Base-by-base conservation (phyloP, 495 filamentous ascomycete genomes). In the Xylaria curta region DNA sequence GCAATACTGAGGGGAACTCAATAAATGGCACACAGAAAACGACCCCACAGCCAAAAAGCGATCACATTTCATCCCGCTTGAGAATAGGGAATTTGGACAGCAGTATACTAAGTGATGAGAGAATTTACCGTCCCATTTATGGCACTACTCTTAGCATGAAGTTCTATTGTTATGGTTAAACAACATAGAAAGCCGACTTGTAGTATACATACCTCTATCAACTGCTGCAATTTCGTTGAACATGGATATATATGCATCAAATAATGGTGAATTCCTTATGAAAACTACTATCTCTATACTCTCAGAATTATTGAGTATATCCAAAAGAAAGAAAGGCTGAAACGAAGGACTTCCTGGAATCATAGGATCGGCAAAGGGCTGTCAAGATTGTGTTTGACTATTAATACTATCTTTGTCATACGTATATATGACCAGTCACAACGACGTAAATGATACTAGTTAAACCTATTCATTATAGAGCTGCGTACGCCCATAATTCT, bases 271-370 rank as follows among this genome's bases (percentile, higher is more conserved):
- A 51, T 12, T 24, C 8, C 8, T n/a, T 8, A n/a, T 47, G 19
- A n/a, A 8, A 47, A 47, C 19, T 0, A 24, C 19, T n/a, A n/a
- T 24, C 7, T 51, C 13, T 46, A 19, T 15, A 4, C n/a, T 46
- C 19, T 46, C 44, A 46, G 17, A 21, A 9, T n/a, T 5, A 19
- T 19, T n/a, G 6, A 10, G 8, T n/a, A 10, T n/a, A 51, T n/a
- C n/a, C n/a, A 51, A 51, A 1, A 51, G 8, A 51, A 9, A 31
- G 2, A 51, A 51, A 10, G 24, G n/a, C n/a, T 1, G 21, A 10
- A 17, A 92, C 84, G 61, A 82, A 83, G 13, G 82, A 73, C 72
- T 94, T 72, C 71, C 84, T 88, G 40, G 24, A n/a, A 62, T 59
- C 31, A 31, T 36, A 33, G 38, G 13, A 49, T 19, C 10, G 53